Evolutionary conservation across 1,139 yeast genomes (phyloP), one percentile per base, ranked within the genome.

Genomic region (Kodamaea sp.): DNA sequence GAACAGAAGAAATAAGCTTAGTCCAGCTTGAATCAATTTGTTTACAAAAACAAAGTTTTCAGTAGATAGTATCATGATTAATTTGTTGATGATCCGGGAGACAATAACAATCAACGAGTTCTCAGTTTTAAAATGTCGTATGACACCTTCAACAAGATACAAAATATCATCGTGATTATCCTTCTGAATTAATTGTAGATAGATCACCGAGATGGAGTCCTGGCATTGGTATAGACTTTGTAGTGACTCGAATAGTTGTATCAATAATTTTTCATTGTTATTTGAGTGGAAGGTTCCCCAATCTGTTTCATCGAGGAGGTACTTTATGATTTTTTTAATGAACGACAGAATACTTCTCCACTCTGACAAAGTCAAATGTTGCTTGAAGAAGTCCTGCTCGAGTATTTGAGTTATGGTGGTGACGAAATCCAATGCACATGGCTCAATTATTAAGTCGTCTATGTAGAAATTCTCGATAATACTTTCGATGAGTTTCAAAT

Each of bases 1-100:
- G 27, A 60, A 54, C 21, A 48, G 50, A 8, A 63, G 41, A 19
- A 64, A 44, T 7, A 62, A 39, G 5, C 46, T 46, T 2, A 66
- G 25, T 0, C 75, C 77, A 2, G 69, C 21, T 24, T 49, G 48
- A 13, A 60, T 56, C 10, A 70, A 43, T 26, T 50, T 50, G 41
- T 61, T 52, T 11, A 66, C 57, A 28, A 60, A 51, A 16, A 49
- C 43, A 7, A 60, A 41, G 46, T 73, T 62, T 15, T 58, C 55
- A 0, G 68, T 61, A 1, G 70, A 50, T 4, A 63, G 38, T 5
- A 55, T 47, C 2, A 61, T 41, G n/a, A 70, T 42, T 6, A 65
- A 45, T 34, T 63, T 63, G 45, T 73, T 73, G 20, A 72, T 53
- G 11, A 73, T 56, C 32, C 48, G 54, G 34, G 72, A 59, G 2